phyloP scores from a whole-genome alignment of 768 basidiomycete species.

The Termitomyces titanicus region DNA sequence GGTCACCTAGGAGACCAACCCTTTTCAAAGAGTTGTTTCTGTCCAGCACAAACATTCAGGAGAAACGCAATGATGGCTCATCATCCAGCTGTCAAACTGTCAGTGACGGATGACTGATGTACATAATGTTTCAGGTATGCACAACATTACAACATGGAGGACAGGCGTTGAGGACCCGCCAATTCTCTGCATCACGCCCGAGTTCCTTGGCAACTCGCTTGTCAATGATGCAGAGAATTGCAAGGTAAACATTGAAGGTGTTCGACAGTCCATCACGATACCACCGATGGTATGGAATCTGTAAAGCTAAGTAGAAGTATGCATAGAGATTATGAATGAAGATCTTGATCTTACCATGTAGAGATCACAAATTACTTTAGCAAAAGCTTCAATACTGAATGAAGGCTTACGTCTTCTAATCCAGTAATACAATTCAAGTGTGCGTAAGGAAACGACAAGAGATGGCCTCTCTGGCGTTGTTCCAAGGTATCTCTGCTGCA shows the following conservation, averaged over 20 bases:
- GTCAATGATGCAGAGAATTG: slow-evolving; percentile 19
- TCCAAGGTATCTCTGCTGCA: not conserved
- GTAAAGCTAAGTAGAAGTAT: not conserved
- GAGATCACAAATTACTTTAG: slow-evolving; percentile 20
- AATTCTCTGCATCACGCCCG: slow-evolving; percentile 24
- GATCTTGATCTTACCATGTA: slow-evolving; percentile 14
- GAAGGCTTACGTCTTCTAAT: not conserved
- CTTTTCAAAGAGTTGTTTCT: not conserved
- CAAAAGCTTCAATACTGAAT: slow-evolving; percentile 21
- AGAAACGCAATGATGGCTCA: slow-evolving; percentile 24
- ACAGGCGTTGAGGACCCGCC: slow-evolving; percentile 30
- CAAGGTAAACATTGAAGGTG: slow-evolving; percentile 33
- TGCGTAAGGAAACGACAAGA: not conserved
- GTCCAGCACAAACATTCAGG: slow-evolving; percentile 12
- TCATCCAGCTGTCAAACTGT: slow-evolving; percentile 19
- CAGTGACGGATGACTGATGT: not conserved
- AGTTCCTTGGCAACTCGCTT: slow-evolving; percentile 18
- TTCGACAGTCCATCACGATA: slow-evolving; percentile 22
- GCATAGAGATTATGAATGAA: not conserved
- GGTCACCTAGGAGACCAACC: no score
- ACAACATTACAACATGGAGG: slow-evolving; percentile 33
- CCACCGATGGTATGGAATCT: slow-evolving; percentile 17
- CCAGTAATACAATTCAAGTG: not conserved
- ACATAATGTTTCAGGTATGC: not conserved
- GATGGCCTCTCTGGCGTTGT: not conserved